phyloP scores from a whole-genome alignment of 768 basidiomycete genomes.

The Russula foetens region DNA sequence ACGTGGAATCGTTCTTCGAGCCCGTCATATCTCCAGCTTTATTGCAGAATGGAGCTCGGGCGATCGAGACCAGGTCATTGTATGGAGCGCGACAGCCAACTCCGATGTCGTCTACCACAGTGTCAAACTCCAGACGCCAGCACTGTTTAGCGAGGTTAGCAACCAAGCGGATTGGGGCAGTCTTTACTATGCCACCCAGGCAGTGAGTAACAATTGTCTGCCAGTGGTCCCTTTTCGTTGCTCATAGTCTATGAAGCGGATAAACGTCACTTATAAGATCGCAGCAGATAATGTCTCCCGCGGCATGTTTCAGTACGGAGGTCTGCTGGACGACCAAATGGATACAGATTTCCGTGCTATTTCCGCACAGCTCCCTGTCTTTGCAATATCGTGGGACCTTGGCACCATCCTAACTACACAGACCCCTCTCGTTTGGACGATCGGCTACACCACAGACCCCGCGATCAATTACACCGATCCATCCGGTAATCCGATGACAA shows the following conservation, averaged over 20 bases:
- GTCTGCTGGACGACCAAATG: constrained; percentile 13
- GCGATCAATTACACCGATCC: no score
- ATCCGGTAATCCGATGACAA: no score
- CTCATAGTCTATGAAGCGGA: not conserved
- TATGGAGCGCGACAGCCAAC: not conserved
- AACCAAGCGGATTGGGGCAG: constrained; percentile 19
- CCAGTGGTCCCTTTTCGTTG: no score
- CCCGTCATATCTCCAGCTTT: not conserved
- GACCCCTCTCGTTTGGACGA: constrained; percentile 23
- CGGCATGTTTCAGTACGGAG: constrained; percentile 19
- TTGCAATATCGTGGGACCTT: no score
- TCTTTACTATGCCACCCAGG: constrained; percentile 15
- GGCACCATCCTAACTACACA: constrained; percentile 17
- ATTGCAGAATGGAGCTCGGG: constrained; percentile 23
- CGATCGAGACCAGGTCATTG: constrained; percentile 1
- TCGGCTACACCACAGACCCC: no score
- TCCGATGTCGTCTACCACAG: constrained; percentile 11
- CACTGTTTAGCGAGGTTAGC: constrained; percentile 4
- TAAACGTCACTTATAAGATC: constrained; percentile 13
- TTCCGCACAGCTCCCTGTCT: no score
- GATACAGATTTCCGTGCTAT: no score
- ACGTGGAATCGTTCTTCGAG: not conserved
- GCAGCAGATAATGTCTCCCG: constrained; percentile 10
- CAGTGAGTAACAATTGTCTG: constrained; percentile 1
- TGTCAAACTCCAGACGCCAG: not conserved